Percentiles rank a stretch among this genome's conserved stretches.
phyloP scores from a whole-genome alignment of 2,329 filamentous ascomycete genomes.

The Sphaerulina populicola region DNA sequence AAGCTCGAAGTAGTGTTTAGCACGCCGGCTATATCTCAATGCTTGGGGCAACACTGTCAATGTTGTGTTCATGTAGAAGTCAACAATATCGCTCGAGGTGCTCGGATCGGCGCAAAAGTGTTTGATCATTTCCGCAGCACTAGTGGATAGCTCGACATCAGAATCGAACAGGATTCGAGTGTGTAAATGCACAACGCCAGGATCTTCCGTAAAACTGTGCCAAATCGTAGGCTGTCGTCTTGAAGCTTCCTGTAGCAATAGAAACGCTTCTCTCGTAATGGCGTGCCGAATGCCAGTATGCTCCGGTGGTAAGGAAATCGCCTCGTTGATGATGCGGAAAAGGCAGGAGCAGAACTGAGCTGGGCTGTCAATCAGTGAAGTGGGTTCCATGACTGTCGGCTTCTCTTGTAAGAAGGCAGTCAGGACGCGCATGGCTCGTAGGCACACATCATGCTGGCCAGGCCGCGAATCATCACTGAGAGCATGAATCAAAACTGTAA shows the following conservation, averaged over 20 bases:
- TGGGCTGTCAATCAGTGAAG: slow-evolving; percentile 21
- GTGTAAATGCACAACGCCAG: slow-evolving; percentile 34
- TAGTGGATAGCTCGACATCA: slow-evolving; percentile 12
- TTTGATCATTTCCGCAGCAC: slow-evolving; percentile 16
- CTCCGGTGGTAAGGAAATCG: background rate
- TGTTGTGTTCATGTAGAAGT: slow-evolving; percentile 22
- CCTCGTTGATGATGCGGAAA: slow-evolving; percentile 16
- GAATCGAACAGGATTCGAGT: slow-evolving; percentile 20
- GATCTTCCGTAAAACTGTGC: slow-evolving; percentile 17
- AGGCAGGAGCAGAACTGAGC: slow-evolving; percentile 19
- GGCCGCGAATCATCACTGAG: slow-evolving; percentile 20
- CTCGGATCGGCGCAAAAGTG: slow-evolving; percentile 21
- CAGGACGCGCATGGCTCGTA: slow-evolving; percentile 18
- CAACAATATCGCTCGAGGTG: slow-evolving; percentile 12
- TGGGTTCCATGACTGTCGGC: slow-evolving; percentile 14
- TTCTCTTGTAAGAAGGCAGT: slow-evolving; percentile 25
- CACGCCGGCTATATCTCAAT: slow-evolving; percentile 7
- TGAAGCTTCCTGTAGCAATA: slow-evolving; percentile 12
- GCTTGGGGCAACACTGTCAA: slow-evolving; percentile 20
- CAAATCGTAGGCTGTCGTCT: slow-evolving; percentile 28
- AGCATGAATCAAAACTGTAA: slow-evolving; percentile 22
- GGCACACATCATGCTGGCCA: slow-evolving; percentile 8
- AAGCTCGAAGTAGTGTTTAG: slow-evolving; percentile 21
- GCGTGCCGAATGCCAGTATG: background rate
- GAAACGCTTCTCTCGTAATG: slow-evolving; percentile 4